Percentiles rank a stretch among this genome's conserved stretches.
Conservation (phyloP, 176 grass and related monocot genomes). For the Bothriochloa decipiens region DNA sequence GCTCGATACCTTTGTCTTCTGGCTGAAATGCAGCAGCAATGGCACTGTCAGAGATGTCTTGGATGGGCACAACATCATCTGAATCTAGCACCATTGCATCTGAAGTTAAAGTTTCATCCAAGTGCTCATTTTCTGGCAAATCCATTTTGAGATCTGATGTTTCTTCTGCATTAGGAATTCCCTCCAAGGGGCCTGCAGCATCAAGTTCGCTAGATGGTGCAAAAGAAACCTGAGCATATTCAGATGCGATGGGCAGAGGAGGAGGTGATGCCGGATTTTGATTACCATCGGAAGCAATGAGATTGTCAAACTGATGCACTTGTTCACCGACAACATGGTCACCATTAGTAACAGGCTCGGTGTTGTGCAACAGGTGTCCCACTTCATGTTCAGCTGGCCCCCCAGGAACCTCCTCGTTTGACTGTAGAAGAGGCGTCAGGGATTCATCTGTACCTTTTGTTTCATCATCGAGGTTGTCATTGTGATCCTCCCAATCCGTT, state of each 20-base stretch:
- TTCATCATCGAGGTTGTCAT: constrained; percentile 18
- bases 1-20: constrained; percentile 24
- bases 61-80: constrained; percentile 46
- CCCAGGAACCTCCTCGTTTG: constrained; percentile 14
- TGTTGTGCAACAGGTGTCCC: constrained; percentile 5
- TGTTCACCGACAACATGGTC: not conserved
- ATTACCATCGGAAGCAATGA: constrained; percentile 28
- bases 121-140: constrained; percentile 43
- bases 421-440: constrained; percentile 27
- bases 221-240: constrained; percentile 15
- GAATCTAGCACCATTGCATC: constrained; percentile 54
- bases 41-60: constrained; percentile 20
- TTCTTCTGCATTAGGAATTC: constrained; percentile 41
- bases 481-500: not conserved
- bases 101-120: constrained; percentile 40
- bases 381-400: constrained; percentile 21
- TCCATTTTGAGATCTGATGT: constrained; percentile 31
- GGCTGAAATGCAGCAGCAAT: not conserved
- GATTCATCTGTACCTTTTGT: constrained; percentile 20
- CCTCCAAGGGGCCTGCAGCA: not conserved
- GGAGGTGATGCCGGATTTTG: not conserved
- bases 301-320: constrained; percentile 29
- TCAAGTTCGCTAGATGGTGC: constrained; percentile 7
- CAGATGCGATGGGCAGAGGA: not conserved
- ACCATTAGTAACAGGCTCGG: not conserved